Base-by-base conservation (phyloP, 2,329 filamentous ascomycete genomes). In the Aspergillus quadrilineatus region DNA sequence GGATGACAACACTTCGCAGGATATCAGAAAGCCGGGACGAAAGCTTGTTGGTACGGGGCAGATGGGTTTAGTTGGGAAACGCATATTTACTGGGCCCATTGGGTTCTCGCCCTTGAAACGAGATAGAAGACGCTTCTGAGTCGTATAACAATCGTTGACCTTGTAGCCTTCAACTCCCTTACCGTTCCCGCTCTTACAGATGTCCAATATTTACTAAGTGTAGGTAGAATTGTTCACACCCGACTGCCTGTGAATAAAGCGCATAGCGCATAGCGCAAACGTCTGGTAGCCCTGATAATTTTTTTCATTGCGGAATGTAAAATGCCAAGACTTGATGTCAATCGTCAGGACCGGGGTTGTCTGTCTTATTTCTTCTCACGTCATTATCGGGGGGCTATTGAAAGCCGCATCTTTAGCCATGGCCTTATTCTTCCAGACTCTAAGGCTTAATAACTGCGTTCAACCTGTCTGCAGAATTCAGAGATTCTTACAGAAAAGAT, bases 61-160 rank as follows among this genome's bases (percentile, higher is more conserved):
- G 12, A 64, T 42, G 22, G 41, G 42, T 22, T 54, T 48, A 60
- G 15, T 39, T 4, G 52, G 44, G 39, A 50, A 57, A 9, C 60
- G 73, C 28, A 73, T 72, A 1, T 70, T 80, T 45, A 66, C 82
- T 74, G 65, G 56, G 0, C 83, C 87, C 60, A 77, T 79, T 10
- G 75, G 75, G 47, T 91, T 92, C 69, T 91, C 88, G 15, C 89
- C 89, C 6, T 74, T 92, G 57, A 92, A 92, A 75, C 82, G 83
- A 68, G 85, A 90, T 50, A 81, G 82, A 56, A 83, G 85, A 57
- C 61, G 64, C 51, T 41, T 50, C 5, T 57, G 34, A 39, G 37
- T 9, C 17, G 14, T 47, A 30, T 10, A 30, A 12, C 8, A 39
- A 37, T 30, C 30, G 6, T 42, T 22, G 22, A 22, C 22, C 22